Evolutionary conservation across 495 filamentous ascomycete species (phyloP).

Genomic region (Baudoinia panamericana): DNA sequence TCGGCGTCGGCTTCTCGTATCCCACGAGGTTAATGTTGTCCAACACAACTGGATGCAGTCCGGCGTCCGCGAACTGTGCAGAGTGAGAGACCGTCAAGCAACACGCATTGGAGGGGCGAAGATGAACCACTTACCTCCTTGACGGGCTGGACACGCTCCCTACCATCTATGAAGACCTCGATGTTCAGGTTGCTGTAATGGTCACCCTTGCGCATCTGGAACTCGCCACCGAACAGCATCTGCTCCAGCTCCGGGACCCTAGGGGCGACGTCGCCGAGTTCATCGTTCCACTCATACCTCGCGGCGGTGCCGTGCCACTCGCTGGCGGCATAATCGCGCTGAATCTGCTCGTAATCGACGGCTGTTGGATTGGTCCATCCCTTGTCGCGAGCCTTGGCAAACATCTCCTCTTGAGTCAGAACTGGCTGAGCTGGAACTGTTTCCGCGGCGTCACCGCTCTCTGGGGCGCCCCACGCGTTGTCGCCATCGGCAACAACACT

Average conservation of each 20-base stretch:
- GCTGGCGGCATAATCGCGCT: constrained; percentile 5
- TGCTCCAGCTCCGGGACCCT: constrained; percentile 51
- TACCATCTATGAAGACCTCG: constrained; percentile 46
- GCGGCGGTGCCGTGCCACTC: constrained; percentile 27
- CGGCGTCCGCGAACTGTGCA: constrained; percentile 64
- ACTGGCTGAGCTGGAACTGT: too few species aligned
- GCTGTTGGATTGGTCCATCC: constrained; percentile 14
- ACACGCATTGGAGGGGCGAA: background rate
- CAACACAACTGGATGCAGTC: constrained; percentile 71
- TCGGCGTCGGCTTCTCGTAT: constrained; percentile 61
- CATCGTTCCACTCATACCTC: constrained; percentile 75
- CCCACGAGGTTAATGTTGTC: constrained; percentile 60
- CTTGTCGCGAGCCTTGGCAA: constrained; percentile 9
- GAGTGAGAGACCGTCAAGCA: background rate
- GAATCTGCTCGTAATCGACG: constrained; percentile 14
- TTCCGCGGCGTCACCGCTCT: too few species aligned
- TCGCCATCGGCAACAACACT: too few species aligned
- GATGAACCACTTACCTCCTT: constrained; percentile 27
- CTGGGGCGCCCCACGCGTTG: too few species aligned
- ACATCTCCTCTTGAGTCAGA: constrained; percentile 3
- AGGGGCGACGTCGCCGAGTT: constrained; percentile 76
- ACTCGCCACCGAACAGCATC: constrained; percentile 51
- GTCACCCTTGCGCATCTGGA: constrained; percentile 33
- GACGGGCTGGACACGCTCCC: constrained; percentile 40
- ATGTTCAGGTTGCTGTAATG: constrained; percentile 37